Conservation (phyloP, 225 moss, liverwort and hornwort species). For the Marchantia paleacea region DNA sequence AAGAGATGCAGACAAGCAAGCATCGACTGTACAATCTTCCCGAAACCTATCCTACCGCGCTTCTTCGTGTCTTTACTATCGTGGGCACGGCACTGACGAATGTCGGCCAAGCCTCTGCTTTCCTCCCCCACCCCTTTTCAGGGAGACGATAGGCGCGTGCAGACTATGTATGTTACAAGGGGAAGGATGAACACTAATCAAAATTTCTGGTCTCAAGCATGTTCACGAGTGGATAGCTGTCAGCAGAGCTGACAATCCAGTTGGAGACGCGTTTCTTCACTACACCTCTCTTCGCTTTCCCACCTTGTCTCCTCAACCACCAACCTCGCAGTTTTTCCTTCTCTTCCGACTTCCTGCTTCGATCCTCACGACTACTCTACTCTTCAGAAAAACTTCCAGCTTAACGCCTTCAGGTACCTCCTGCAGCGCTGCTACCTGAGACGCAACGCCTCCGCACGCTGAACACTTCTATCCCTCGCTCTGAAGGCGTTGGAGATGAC, state of each 20-base stretch:
- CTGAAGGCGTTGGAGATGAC: neutral
- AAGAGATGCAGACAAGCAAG: neutral
- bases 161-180: constrained; percentile 1
- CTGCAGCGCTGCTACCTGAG: neutral
- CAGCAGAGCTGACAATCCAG: neutral
- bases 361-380: neutral
- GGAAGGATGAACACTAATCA: constrained; percentile 4
- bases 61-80: neutral
- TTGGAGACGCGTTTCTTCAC: neutral
- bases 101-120: constrained; percentile 4
- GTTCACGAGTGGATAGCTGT: neutral
- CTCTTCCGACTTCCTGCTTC: neutral
- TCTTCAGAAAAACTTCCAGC: neutral
- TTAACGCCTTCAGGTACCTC: neutral
- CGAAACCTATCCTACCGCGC: constrained; percentile 13
- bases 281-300: neutral
- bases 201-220: constrained; percentile 1
- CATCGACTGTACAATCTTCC: constrained; percentile 7
- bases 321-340: neutral
- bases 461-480: neutral
- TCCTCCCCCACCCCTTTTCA: neutral
- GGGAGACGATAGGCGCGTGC: neutral
- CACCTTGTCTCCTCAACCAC: neutral
- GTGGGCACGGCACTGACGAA: constrained; percentile 1
- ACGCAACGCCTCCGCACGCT: neutral